Percentiles rank a stretch among this genome's conserved stretches.
Evolutionary conservation across 2,329 filamentous ascomycete species (phyloP).

Genomic region (Septoria petroselini): DNA sequence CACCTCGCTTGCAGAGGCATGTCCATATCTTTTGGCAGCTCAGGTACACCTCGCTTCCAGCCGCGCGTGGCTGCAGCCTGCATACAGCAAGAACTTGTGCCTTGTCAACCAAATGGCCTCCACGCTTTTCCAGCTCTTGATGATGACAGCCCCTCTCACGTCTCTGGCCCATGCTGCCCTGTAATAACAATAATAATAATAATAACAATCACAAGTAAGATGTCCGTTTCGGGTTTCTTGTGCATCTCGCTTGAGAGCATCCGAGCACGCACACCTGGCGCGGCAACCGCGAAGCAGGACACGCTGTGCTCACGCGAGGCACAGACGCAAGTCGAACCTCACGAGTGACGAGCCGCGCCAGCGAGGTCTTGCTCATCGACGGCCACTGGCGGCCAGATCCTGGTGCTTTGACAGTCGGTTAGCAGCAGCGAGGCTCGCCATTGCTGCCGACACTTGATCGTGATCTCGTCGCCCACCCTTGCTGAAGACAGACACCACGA

Average conservation of each 20-base stretch:
- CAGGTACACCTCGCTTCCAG: constrained; percentile 9
- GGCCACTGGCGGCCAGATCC: too few relatives aligned
- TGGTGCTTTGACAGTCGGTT: too few relatives aligned
- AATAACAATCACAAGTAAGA: neutral
- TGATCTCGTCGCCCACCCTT: too few relatives aligned
- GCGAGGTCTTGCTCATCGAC: too few relatives aligned
- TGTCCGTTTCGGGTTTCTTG: neutral
- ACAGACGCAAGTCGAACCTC: neutral
- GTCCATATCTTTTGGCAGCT: constrained; percentile 8
- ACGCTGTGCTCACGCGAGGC: neutral
- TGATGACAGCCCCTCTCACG: neutral
- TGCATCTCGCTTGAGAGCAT: constrained; percentile 6
- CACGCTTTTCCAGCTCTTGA: neutral
- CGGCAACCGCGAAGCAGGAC: neutral
- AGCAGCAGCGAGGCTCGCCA: too few relatives aligned
- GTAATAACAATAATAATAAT: too few relatives aligned
- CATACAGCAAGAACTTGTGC: neutral
- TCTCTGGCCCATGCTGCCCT: neutral
- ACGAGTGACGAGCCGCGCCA: too few relatives aligned
- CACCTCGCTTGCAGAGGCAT: neutral
- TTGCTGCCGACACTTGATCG: too few relatives aligned
- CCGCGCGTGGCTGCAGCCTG: constrained; percentile 6
- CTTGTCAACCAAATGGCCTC: constrained; percentile 5
- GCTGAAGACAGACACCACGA: too few relatives aligned
- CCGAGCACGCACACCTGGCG: neutral